Percentiles rank a stretch among this genome's conserved stretches.
Conservation (phyloP, 768 basidiomycete genomes). For the Calvatia gigantea region DNA sequence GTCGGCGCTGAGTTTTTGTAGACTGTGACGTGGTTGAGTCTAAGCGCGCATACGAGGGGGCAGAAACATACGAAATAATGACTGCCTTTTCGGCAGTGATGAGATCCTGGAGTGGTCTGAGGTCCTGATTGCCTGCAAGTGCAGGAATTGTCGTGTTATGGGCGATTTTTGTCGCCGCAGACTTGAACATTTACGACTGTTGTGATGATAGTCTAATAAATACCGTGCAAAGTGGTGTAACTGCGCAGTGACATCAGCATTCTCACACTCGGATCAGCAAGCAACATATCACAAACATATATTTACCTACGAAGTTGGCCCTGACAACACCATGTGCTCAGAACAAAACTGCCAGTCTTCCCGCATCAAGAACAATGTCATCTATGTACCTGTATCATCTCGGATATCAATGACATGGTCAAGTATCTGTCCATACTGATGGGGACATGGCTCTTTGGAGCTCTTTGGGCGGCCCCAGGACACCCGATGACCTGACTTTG, state of each 20-base stretch:
- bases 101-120: conserved; percentile 80
- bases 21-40: conserved; percentile 27
- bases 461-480: too few species aligned
- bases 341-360: too few species aligned
- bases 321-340: too few species aligned
- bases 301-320: too few species aligned
- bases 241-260: conserved; percentile 2
- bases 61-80: conserved; percentile 54
- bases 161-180: conserved; percentile 77
- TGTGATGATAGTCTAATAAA: not conserved
- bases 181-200: conserved; percentile 59
- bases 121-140: conserved; percentile 67
- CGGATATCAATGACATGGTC: too few species aligned
- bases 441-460: too few species aligned
- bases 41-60: not conserved
- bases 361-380: too few species aligned
- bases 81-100: conserved; percentile 88
- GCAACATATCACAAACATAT: too few species aligned
- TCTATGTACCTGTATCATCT: conserved; percentile 3
- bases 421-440: too few species aligned
- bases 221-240: not conserved
- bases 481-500: too few species aligned
- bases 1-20: conserved; percentile 66
- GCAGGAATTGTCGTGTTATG: conserved; percentile 84
- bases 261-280: not conserved